Conservation (phyloP, 2,329 filamentous ascomycete species). For the Penicillium sp. region DNA sequence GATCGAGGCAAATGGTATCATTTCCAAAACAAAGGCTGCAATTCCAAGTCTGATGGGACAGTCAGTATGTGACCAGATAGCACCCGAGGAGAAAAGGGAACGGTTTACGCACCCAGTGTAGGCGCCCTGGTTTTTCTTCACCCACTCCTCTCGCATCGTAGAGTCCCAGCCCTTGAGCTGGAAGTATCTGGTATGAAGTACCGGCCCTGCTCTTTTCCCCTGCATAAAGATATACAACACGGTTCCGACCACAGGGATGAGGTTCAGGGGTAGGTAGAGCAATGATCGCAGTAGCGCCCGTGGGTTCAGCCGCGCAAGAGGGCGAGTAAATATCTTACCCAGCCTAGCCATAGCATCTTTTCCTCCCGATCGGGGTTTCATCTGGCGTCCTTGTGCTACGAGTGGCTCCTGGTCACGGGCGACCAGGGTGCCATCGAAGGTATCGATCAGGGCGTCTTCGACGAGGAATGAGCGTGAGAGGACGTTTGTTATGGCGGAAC, state of each 20-base stretch:
- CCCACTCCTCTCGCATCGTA: conserved; percentile 64
- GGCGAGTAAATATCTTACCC: conserved; percentile 58
- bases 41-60: conserved; percentile 60
- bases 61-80: conserved; percentile 14
- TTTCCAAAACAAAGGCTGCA: conserved; percentile 76
- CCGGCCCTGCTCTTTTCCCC: conserved; percentile 58
- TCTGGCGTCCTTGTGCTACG: conserved; percentile 71
- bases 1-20: conserved; percentile 78
- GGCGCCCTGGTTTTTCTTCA: conserved; percentile 68
- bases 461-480: conserved; percentile 72
- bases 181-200: conserved; percentile 70
- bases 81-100: background rate
- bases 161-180: conserved; percentile 82
- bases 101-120: conserved; percentile 70
- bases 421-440: conserved; percentile 74
- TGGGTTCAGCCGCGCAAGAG: conserved; percentile 51
- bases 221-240: conserved; percentile 76
- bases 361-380: conserved; percentile 53
- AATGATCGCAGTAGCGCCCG: conserved; percentile 71
- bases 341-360: conserved; percentile 56
- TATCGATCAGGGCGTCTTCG: conserved; percentile 79
- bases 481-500: conserved; percentile 50
- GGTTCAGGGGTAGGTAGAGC: conserved; percentile 87
- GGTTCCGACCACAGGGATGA: conserved; percentile 87
- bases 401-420: conserved; percentile 58